phyloP scores from a whole-genome alignment of 2,329 filamentous ascomycete species.

The Diaporthe sp. region DNA sequence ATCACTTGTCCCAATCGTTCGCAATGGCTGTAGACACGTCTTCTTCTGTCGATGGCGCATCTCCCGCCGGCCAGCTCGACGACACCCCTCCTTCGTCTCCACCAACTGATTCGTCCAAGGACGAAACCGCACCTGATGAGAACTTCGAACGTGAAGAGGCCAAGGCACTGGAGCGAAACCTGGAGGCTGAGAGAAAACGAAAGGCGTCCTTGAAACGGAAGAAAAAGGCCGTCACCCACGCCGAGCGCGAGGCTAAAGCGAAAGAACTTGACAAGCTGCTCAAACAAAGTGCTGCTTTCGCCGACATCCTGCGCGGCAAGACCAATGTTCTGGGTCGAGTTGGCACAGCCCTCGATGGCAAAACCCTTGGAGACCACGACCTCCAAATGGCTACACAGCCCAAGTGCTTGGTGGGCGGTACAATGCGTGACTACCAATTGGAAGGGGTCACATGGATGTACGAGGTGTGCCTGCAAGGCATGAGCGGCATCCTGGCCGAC shows the following conservation, averaged over 20 bases:
- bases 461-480: constrained; percentile 82
- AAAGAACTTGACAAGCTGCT: constrained; percentile 72
- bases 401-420: constrained; percentile 85
- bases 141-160: constrained; percentile 58
- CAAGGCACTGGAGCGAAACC: constrained; percentile 62
- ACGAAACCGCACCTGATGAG: constrained; percentile 46
- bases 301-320: constrained; percentile 74
- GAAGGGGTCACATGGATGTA: constrained; percentile 97
- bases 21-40: constrained; percentile 36
- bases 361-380: constrained; percentile 73
- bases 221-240: constrained; percentile 63
- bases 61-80: constrained; percentile 1
- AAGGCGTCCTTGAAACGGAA: constrained; percentile 58
- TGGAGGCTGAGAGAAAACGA: constrained; percentile 62
- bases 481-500: constrained; percentile 92
- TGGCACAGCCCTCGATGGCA: constrained; percentile 71
- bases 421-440: constrained; percentile 94
- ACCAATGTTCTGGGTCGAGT: constrained; percentile 74
- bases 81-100: constrained; percentile 58
- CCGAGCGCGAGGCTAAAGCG: constrained; percentile 70
- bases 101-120: constrained; percentile 46
- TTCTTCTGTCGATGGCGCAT: constrained; percentile 8
- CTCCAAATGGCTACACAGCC: constrained; percentile 86
- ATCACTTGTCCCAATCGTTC: background rate
- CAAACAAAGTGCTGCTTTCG: constrained; percentile 71